Base-by-base conservation (phyloP, 148 eudicot genomes). In the Diospyros kaki region DNA sequence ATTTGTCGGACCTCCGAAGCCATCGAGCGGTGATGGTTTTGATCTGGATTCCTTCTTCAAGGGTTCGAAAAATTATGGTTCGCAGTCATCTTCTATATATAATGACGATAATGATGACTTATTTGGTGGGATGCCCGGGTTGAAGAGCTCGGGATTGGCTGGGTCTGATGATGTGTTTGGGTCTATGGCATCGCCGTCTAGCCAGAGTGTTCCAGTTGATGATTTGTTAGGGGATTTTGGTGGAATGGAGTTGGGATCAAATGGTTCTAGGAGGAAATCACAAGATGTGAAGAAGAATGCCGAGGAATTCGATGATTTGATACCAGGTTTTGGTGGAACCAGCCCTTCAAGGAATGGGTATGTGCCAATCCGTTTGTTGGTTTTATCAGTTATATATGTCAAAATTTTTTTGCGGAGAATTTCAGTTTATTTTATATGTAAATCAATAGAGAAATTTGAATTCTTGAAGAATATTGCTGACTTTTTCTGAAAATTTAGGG, bases 221-320 rank as follows among this genome's bases (percentile, higher is more conserved):
- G 93, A 93, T 58, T 78, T 90, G 59, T 78, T 89, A 62, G 93
- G 90, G 11, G 77, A 68, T 58, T 86, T 91, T 72, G 85, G 69
- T 52, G 78, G 77, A 17, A 28, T 71, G 56, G 81, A 86, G 45
- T 69, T 72, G 61, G 78, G 69, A 17, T 71, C 81, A 42, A 82
- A 60, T 58, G 81, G 64, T 53, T 17, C 65, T 4, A 70, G 65
- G 11, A 51, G n/a, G 60, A 80, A 73, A 17, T 68, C 58, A 7
- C 75, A 42, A 65, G 72, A 71, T 40, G 59, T 45, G 81, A 75
- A 50, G 75, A 72, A 56, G 66, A 81, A 75, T 59, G 78, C 17
- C 64, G 48, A 77, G 42, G 81, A 45, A 13, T 74, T 65, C 42
- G 88, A 90, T 64, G 86, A 83, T 80, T 85, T 92, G 84, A 75